A percentile compares a stretch with the other conserved stretches of the same genome.
phyloP scores from a whole-genome alignment of 2,329 filamentous ascomycete species.

The Endoconidiophora polonica region DNA sequence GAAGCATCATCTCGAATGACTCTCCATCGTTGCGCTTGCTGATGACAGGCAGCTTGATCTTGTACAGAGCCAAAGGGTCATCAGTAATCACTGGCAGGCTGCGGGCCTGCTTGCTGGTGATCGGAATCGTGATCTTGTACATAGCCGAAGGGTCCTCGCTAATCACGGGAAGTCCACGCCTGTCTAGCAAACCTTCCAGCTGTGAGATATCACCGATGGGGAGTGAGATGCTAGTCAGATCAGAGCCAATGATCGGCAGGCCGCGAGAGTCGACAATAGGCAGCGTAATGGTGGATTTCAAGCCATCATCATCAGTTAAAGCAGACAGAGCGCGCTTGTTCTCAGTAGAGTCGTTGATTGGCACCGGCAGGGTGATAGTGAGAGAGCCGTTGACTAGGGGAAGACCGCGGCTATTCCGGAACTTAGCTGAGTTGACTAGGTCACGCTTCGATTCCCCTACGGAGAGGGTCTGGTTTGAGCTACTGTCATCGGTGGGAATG shows the following conservation, averaged over 20 bases:
- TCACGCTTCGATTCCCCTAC: background rate
- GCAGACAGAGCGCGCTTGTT: background rate
- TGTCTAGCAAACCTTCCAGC: background rate
- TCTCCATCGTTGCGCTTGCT: background rate
- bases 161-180: constrained; percentile 9
- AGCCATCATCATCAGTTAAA: background rate
- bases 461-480: background rate
- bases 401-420: background rate
- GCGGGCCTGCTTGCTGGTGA: constrained; percentile 1
- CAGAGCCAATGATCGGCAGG: constrained; percentile 6
- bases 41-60: constrained; percentile 8
- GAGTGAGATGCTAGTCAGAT: constrained; percentile 8
- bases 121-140: constrained; percentile 10
- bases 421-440: constrained; percentile 1
- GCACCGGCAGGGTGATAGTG: constrained; percentile 8
- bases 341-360: background rate
- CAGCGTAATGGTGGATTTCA: constrained; percentile 6
- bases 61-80: constrained; percentile 9
- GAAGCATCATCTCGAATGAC: constrained; percentile 2
- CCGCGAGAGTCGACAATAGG: constrained; percentile 6
- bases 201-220: background rate
- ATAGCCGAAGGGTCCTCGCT: constrained; percentile 6
- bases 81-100: constrained; percentile 6
- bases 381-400: constrained; percentile 1
- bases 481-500: background rate